Conservation (phyloP, 306 rosid species). For the Lupinus albus region DNA sequence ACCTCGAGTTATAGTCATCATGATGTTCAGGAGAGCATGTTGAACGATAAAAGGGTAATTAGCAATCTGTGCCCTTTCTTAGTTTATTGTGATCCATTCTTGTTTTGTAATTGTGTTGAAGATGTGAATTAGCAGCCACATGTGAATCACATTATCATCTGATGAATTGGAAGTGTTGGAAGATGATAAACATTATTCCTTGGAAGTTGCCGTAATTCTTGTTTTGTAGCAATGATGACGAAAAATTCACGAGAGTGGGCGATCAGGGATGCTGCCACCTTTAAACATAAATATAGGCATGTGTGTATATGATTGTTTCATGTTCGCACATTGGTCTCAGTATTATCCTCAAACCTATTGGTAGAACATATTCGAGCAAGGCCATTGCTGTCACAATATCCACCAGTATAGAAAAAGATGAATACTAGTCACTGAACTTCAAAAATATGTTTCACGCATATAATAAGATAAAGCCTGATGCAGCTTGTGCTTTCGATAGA, state of each 20-base stretch:
- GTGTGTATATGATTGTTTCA: neutral
- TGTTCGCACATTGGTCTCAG: slow-evolving; percentile 12
- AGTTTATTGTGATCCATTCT: neutral
- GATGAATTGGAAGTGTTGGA: slow-evolving; percentile 1
- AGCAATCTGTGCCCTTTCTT: slow-evolving; percentile 1
- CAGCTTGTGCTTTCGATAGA: slow-evolving; percentile 15
- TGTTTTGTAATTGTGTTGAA: neutral
- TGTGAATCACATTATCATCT: slow-evolving; percentile 25
- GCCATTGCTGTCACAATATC: slow-evolving; percentile 26
- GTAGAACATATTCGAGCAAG: slow-evolving; percentile 1
- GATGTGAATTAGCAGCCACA: neutral
- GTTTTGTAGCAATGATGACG: neutral
- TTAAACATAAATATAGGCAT: slow-evolving; percentile 1
- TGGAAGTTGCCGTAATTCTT: slow-evolving; percentile 3
- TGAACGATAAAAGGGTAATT: slow-evolving; percentile 64
- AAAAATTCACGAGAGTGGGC: neutral
- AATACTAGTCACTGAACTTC: slow-evolving; percentile 8
- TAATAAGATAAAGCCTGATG: slow-evolving; percentile 13
- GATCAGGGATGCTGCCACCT: slow-evolving; percentile 8
- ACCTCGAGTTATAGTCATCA: slow-evolving; percentile 41
- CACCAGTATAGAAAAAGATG: slow-evolving; percentile 15
- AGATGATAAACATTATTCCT: neutral
- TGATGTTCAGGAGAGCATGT: slow-evolving; percentile 46
- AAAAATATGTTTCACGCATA: slow-evolving; percentile 11
- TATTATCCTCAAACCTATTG: neutral